A percentile compares a stretch with the other conserved stretches of the same genome.
Evolutionary conservation across 345 rosid genomes (phyloP).

Genomic region (Dimocarpus longan): DNA sequence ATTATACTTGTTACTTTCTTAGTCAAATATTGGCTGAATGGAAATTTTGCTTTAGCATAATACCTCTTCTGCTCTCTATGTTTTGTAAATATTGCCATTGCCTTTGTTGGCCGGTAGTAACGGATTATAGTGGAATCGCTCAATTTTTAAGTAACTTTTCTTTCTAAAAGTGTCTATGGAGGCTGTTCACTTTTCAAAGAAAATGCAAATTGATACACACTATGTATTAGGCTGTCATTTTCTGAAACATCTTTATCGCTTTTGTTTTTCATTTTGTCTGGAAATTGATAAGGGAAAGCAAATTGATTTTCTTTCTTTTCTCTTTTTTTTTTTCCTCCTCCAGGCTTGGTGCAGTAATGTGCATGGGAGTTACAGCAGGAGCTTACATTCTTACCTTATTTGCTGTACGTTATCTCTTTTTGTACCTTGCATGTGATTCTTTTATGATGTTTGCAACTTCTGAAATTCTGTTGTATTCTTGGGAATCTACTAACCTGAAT

Average conservation of each 20-base stretch:
- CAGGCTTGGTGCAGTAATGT: constrained; percentile 96
- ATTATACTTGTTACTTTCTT: constrained; percentile 11
- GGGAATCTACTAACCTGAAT: constrained; percentile 13
- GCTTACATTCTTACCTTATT: constrained; percentile 90
- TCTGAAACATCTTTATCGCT: constrained; percentile 5
- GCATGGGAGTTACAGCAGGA: constrained; percentile 98
- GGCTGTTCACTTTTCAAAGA: neutral
- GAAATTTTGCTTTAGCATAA: constrained; percentile 5
- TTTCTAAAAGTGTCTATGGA: neutral
- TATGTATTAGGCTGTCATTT: constrained; percentile 9
- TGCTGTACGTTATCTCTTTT: constrained; percentile 64
- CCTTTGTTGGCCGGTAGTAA: constrained; percentile 13
- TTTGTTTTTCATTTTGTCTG: neutral
- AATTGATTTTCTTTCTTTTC: constrained; percentile 12
- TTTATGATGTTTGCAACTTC: neutral
- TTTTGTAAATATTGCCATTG: neutral
- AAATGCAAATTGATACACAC: constrained; percentile 14
- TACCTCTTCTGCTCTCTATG: constrained; percentile 17
- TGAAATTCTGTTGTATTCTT: neutral
- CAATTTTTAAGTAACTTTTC: neutral
- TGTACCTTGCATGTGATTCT: neutral
- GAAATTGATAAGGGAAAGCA: constrained; percentile 5
- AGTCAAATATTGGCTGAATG: constrained; percentile 9
- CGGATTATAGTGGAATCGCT: neutral
- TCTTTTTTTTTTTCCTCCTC: neutral